Evolutionary conservation across 2,329 filamentous ascomycete species (phyloP).

Genomic region (Fusarium torreyae): DNA sequence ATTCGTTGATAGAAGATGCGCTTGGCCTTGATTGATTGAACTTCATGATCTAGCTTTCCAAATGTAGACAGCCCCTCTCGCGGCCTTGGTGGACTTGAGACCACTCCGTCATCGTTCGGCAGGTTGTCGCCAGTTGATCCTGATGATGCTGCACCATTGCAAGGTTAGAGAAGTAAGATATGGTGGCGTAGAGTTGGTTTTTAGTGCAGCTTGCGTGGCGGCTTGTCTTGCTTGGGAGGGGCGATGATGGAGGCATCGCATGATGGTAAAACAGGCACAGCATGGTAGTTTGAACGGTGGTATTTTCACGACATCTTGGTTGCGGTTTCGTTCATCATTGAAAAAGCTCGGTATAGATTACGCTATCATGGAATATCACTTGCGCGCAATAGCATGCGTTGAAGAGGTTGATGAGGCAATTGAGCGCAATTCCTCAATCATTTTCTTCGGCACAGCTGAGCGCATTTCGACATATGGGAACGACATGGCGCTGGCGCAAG

Average conservation of each 20-base stretch:
- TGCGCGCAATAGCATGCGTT: neutral
- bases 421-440: constrained; percentile 24
- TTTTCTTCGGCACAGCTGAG: constrained; percentile 20
- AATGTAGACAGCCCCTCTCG: neutral
- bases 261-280: constrained; percentile 33
- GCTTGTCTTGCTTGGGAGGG: constrained; percentile 40
- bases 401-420: constrained; percentile 30
- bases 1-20: constrained; percentile 1
- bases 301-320: neutral
- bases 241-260: constrained; percentile 42
- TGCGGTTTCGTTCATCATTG: neutral
- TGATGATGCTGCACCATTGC: constrained; percentile 35
- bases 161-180: constrained; percentile 35
- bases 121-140: constrained; percentile 20
- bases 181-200: constrained; percentile 49
- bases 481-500: constrained; percentile 13
- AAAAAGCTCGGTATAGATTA: neutral
- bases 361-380: neutral
- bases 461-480: constrained; percentile 7
- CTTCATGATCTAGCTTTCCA: constrained; percentile 1
- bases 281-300: constrained; percentile 7
- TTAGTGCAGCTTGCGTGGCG: constrained; percentile 53
- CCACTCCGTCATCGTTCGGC: constrained; percentile 2
- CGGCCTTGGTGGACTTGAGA: neutral
- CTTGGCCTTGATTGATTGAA: constrained; percentile 7